phyloP scores from a whole-genome alignment of 1,139 yeast species.

The Sugiyamaella grinbergsii region DNA sequence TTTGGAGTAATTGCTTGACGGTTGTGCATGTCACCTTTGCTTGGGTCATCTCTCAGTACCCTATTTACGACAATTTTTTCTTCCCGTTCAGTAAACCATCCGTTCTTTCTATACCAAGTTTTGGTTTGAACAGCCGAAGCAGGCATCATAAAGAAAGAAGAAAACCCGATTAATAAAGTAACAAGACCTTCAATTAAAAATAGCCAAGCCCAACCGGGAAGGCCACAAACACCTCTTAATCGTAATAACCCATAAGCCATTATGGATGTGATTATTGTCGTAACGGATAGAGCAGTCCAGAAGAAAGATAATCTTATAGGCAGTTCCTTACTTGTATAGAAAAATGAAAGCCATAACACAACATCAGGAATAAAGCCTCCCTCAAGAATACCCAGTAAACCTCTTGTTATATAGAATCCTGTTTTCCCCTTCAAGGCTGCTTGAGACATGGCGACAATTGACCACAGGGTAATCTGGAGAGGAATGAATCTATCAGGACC shows the following conservation, averaged over 20 bases:
- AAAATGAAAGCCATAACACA: conserved; percentile 54
- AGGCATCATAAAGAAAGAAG: conserved; percentile 52
- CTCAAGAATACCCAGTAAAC: conserved; percentile 51
- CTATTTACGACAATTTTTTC: conserved; percentile 64
- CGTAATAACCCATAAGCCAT: conserved; percentile 51
- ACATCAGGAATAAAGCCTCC: conserved; percentile 61
- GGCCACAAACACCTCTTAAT: conserved; percentile 45
- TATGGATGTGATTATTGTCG: conserved; percentile 43
- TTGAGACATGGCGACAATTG: conserved; percentile 52
- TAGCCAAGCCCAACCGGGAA: conserved; percentile 65
- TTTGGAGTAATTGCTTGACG: conserved; percentile 53
- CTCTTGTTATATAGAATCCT: conserved; percentile 49
- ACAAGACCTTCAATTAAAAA: conserved; percentile 64
- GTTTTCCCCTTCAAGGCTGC: conserved; percentile 45
- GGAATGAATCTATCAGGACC: conserved; percentile 62
- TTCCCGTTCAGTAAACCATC: conserved; percentile 67
- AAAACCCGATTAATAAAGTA: conserved; percentile 57
- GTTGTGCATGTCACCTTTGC: conserved; percentile 69
- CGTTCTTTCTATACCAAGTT: conserved; percentile 52
- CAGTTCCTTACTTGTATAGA: conserved; percentile 52
- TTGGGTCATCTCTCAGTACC: conserved; percentile 66
- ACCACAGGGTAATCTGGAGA: conserved; percentile 53
- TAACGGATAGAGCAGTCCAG: conserved; percentile 44
- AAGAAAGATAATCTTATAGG: conserved; percentile 52
- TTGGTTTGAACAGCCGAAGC: conserved; percentile 61